Percentiles rank a stretch among this genome's conserved stretches.
Conservation (phyloP, 2,329 filamentous ascomycete genomes). For the Trichoderma lentiforme region DNA sequence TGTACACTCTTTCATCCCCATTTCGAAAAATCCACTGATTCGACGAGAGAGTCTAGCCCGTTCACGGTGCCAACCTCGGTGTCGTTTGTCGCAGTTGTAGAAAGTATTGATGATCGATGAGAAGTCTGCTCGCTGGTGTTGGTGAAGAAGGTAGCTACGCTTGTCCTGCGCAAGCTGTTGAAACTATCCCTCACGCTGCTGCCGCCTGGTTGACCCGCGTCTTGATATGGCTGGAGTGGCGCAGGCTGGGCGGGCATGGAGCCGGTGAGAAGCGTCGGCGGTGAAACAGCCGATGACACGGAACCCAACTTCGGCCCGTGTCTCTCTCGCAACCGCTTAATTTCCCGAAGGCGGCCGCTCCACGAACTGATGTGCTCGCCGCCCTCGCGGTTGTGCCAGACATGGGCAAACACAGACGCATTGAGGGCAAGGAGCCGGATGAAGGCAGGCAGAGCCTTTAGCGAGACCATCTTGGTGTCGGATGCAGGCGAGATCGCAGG, state of each 20-base stretch:
- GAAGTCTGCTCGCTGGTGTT: conserved; percentile 54
- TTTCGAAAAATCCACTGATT: conserved; percentile 40
- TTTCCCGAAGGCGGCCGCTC: conserved; percentile 81
- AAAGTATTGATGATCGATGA: conserved; percentile 56
- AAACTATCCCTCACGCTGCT: conserved; percentile 59
- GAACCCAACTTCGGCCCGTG: conserved; percentile 45
- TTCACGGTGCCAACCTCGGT: conserved; percentile 45
- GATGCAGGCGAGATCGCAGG: conserved; percentile 88
- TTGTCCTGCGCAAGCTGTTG: conserved; percentile 58
- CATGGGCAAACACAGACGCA: conserved; percentile 85
- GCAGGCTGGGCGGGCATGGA: conserved; percentile 22
- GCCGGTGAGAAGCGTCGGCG: conserved; percentile 30
- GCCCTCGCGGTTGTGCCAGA: conserved; percentile 76
- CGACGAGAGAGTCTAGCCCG: conserved; percentile 32
- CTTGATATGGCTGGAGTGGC: conserved; percentile 22
- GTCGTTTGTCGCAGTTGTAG: conserved; percentile 52
- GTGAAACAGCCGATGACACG: conserved; percentile 26
- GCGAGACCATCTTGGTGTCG: conserved; percentile 82
- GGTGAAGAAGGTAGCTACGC: conserved; percentile 63
- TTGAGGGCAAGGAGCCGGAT: conserved; percentile 88
- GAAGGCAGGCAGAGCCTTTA: conserved; percentile 77
- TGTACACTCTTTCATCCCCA: conserved; percentile 31
- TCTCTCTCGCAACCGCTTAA: conserved; percentile 74
- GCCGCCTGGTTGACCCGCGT: conserved; percentile 39
- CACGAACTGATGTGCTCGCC: conserved; percentile 86